Evolutionary conservation across 2,329 filamentous ascomycete species (phyloP).

Genomic region (Talaromyces sp.): DNA sequence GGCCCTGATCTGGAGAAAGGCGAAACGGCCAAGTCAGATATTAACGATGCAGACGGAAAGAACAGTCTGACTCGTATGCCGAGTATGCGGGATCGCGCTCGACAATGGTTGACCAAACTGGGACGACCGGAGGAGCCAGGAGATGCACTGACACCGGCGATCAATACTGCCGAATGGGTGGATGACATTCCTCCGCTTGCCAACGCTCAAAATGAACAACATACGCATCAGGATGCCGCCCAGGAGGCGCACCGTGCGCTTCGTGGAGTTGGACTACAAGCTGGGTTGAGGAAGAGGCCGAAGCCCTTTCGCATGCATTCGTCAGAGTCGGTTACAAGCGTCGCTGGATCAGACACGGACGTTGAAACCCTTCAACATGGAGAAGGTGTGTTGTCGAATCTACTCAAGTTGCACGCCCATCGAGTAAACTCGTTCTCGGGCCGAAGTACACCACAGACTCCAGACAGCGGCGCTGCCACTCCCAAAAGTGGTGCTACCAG

Average conservation of each 20-base stretch:
- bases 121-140: slow-evolving; percentile 20
- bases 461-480: slow-evolving; percentile 19
- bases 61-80: slow-evolving; percentile 10
- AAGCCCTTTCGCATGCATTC: slow-evolving; percentile 17
- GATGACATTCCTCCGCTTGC: slow-evolving; percentile 3
- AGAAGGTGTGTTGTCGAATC: slow-evolving; percentile 32
- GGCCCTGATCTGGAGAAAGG: slow-evolving; percentile 17
- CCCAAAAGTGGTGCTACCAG: slow-evolving; percentile 21
- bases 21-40: slow-evolving; percentile 14
- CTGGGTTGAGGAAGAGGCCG: slow-evolving; percentile 20
- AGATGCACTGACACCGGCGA: slow-evolving; percentile 15
- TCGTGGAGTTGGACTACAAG: slow-evolving; percentile 30
- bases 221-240: slow-evolving; percentile 1
- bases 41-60: slow-evolving; percentile 13
- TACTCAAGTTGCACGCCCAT: slow-evolving; percentile 28
- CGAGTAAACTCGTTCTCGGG: slow-evolving; percentile 7
- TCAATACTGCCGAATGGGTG: slow-evolving; percentile 8
- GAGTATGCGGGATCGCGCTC: slow-evolving; percentile 15
- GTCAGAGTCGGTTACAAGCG: slow-evolving; percentile 17
- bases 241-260: slow-evolving; percentile 33
- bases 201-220: neutral
- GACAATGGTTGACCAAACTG: slow-evolving; percentile 14
- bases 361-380: slow-evolving; percentile 25
- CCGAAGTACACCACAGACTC: slow-evolving; percentile 9
- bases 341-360: slow-evolving; percentile 15